Percentiles rank a stretch among this genome's conserved stretches.
These are phyloP conservation scores for Pestalotiopsis sp. DNA, from an alignment of 2,329 filamentous ascomycete species.

Conservation along the genomic window DNA sequence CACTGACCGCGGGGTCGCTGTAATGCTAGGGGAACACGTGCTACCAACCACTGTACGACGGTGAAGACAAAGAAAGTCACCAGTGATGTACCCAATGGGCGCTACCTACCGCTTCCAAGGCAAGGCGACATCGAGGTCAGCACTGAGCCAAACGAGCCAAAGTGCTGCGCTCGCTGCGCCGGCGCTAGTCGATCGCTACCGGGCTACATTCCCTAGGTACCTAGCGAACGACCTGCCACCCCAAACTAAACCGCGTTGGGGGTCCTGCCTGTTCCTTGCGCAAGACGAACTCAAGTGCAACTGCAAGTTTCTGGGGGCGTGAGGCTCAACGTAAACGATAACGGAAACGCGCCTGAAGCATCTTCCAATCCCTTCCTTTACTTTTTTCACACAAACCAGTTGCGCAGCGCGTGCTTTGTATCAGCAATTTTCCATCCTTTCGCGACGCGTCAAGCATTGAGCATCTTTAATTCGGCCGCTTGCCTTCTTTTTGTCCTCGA, in stretches of 20 bases:
- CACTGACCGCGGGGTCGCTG: neutral
- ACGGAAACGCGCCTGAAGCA: slow-evolving; percentile 2
- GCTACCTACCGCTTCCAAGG: too few species aligned
- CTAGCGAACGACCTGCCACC: too few species aligned
- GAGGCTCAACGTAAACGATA: slow-evolving; percentile 13
- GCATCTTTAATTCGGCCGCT: neutral
- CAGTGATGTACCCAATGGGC: too few species aligned
- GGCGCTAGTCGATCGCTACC: too few species aligned
- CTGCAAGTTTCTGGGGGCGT: neutral
- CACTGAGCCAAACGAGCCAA: too few species aligned
- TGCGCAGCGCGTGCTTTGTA: neutral
- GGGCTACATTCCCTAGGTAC: too few species aligned
- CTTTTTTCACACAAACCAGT: neutral
- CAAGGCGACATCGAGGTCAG: too few species aligned
- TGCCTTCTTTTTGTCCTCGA: neutral
- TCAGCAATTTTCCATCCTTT: neutral
- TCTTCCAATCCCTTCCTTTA: neutral
- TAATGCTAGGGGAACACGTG: neutral
- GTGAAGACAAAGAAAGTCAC: too few species aligned
- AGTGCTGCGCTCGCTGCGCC: too few species aligned
- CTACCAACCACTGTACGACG: neutral
- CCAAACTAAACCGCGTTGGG: neutral
- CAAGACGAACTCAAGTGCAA: neutral
- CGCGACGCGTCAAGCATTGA: neutral
- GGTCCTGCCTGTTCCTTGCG: neutral